Evolutionary conservation across 345 rosid species (phyloP).

Genomic region (Eutrema heterophyllum): DNA sequence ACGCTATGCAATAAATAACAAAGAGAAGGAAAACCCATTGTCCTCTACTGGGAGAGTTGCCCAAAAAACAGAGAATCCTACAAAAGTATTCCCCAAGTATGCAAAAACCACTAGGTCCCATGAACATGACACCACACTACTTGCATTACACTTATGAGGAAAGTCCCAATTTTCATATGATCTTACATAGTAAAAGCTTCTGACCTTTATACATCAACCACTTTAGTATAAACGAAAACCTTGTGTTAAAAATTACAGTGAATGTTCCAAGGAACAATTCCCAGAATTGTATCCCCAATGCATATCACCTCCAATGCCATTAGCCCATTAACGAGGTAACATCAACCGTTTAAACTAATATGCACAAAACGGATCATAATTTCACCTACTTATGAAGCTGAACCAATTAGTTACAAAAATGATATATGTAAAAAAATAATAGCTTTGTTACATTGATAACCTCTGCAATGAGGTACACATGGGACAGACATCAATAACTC

Average conservation of each 20-base stretch:
- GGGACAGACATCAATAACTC: conserved; percentile 22
- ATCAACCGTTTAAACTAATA: background rate
- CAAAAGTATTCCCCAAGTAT: conserved; percentile 24
- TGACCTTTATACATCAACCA: conserved; percentile 10
- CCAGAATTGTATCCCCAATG: background rate
- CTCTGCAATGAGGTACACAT: conserved; percentile 26
- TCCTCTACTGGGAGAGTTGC: background rate
- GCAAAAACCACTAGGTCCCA: conserved; percentile 31
- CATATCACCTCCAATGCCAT: background rate
- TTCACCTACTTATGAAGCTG: background rate
- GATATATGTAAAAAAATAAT: background rate
- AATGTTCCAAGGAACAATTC: background rate
- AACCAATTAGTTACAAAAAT: background rate
- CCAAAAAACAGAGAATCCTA: conserved; percentile 27
- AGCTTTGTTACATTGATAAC: conserved; percentile 24
- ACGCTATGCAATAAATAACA: conserved; percentile 21
- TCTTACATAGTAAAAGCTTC: conserved; percentile 19
- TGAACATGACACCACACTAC: conserved; percentile 34
- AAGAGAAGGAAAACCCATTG: conserved; percentile 6
- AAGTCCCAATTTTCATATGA: conserved; percentile 10
- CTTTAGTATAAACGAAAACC: conserved; percentile 5
- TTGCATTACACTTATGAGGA: conserved; percentile 26
- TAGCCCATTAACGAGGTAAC: background rate
- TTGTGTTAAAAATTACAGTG: background rate
- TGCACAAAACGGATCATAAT: background rate